phyloP scores from a whole-genome alignment of 2,329 filamentous ascomycete genomes.

The Metarhizium rileyi region DNA sequence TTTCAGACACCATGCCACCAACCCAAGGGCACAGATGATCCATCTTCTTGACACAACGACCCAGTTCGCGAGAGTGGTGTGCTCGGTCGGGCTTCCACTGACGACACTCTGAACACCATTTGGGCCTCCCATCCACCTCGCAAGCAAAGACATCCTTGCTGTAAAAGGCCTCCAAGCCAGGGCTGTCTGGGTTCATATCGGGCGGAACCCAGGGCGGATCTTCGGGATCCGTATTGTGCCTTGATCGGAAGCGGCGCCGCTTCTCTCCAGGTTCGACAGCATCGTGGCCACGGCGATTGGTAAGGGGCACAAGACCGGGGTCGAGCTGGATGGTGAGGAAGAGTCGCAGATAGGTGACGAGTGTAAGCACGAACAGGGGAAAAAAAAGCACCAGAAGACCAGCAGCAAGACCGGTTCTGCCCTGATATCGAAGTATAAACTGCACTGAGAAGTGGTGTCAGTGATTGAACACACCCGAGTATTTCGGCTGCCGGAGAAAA shows the following conservation, averaged over 20 bases:
- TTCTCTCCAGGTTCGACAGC: constrained; percentile 13
- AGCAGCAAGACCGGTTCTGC: constrained; percentile 48
- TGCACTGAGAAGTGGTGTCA: constrained; percentile 38
- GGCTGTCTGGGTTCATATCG: constrained; percentile 47
- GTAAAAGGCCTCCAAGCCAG: constrained; percentile 68
- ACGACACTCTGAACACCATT: constrained; percentile 75
- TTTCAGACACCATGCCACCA: constrained; percentile 85
- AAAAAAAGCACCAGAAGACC: constrained; percentile 66
- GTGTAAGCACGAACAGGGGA: constrained; percentile 57
- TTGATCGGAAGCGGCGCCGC: constrained; percentile 4
- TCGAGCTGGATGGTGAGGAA: constrained; percentile 57
- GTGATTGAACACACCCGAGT: neutral
- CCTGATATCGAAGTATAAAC: constrained; percentile 50
- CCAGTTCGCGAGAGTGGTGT: constrained; percentile 77
- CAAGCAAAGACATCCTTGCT: constrained; percentile 77
- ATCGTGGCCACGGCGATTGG: constrained; percentile 26
- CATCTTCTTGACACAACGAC: constrained; percentile 78
- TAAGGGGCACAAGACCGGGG: constrained; percentile 62
- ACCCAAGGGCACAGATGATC: constrained; percentile 97
- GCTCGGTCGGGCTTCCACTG: constrained; percentile 83
- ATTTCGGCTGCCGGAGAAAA: neutral
- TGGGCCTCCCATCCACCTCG: constrained; percentile 71
- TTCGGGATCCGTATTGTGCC: constrained; percentile 16
- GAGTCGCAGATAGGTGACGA: constrained; percentile 61
- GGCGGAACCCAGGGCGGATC: constrained; percentile 24